Evolutionary conservation across 345 rosid species (phyloP), one percentile per base, ranked within the genome.

Genomic region (Durio zibethinus): DNA sequence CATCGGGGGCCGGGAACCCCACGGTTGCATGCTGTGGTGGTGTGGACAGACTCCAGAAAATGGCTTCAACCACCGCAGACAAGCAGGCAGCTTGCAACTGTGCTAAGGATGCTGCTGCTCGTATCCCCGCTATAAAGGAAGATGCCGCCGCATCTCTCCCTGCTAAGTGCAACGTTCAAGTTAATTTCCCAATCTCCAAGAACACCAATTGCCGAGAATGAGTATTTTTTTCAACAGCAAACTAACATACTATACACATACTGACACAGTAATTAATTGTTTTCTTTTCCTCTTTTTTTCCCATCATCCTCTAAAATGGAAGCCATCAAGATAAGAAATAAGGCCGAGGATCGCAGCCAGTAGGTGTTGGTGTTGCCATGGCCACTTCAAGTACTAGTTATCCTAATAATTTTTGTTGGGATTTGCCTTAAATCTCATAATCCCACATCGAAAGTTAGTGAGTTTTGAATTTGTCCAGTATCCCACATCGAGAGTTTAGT

Each of bases 71-170:
- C 53, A 63, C 80, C 8, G 70, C 31, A 0, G 81, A 84, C 33
- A 81, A 62, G 54, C 74, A 64, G 36, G 80, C 77, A 1, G 84
- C 84, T 2, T 84, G 84, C 47, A 59, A 73, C 6, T 79, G 29
- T 73, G 50, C 12, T 4, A 84, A 84, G 59, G 38, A 57, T 2
- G 78, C 82, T 2, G 82, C 79, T 4, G 45, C 50, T 9, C 25
- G 31, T 53, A n/a, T 53, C 47, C 18, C 57, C 5, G 20, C 9
- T 9, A 72, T 81, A 4, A 79, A 79, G 10, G 64, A 57, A 5
- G 84, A 81, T 29, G 78, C 69, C 6, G 82, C 86, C 36, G 12
- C 71, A 20, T 33, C 70, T n/a, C 86, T 81, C 11, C 82, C 81
- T 11, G 21, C 72, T 2, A 61, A 72, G 21, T 81, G 86, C 47